Conservation (phyloP, 345 rosid species). For the Rhodamnia rubescens region DNA sequence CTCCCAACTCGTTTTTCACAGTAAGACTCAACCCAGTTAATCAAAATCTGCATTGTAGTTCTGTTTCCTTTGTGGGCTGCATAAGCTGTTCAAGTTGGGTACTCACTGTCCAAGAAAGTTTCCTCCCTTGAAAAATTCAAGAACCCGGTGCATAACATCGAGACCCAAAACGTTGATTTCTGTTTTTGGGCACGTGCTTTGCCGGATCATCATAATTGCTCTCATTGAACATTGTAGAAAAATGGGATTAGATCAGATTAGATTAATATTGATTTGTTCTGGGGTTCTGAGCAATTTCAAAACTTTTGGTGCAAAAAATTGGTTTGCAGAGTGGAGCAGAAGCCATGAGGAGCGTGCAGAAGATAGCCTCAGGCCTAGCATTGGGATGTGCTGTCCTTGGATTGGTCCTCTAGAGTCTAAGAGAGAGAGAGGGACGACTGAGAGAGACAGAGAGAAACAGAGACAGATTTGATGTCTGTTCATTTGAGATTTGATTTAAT, state of each 20-base stretch:
- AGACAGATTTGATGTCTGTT: neutral
- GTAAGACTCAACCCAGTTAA: neutral
- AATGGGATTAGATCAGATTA: neutral
- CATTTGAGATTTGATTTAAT: neutral
- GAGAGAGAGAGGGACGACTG: neutral
- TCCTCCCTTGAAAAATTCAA: neutral
- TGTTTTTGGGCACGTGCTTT: neutral
- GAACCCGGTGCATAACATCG: neutral
- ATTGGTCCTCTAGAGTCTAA: constrained; percentile 18
- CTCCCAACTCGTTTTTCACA: neutral
- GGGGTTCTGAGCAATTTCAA: neutral
- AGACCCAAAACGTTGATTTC: neutral
- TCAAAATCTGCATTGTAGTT: neutral
- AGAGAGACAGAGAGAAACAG: neutral
- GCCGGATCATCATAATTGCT: neutral
- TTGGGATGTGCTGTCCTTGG: constrained; percentile 41
- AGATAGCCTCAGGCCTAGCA: constrained; percentile 27
- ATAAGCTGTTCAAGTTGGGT: neutral
- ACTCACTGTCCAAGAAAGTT: neutral
- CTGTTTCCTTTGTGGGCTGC: neutral
- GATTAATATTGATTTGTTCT: neutral
- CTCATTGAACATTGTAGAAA: neutral
- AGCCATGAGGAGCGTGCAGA: constrained; percentile 15
- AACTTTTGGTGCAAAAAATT: neutral
- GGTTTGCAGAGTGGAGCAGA: constrained; percentile 57